Conservation (phyloP, 768 basidiomycete species). For the Baorangia bicolor region DNA sequence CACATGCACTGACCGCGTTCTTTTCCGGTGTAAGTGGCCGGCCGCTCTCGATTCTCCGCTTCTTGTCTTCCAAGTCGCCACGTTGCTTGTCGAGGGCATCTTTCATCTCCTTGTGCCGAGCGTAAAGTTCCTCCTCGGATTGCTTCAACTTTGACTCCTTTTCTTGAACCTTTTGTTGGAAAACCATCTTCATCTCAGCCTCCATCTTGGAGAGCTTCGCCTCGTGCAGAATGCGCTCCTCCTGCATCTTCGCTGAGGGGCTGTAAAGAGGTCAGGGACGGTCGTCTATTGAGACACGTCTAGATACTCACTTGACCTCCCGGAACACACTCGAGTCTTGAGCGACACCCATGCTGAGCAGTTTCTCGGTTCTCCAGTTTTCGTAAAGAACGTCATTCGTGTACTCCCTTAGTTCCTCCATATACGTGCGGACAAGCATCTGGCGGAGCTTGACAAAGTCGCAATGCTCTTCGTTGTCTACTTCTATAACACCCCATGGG, state of each 20-base stretch:
- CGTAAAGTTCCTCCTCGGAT: slow-evolving; percentile 97
- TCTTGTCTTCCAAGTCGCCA: slow-evolving; percentile 95
- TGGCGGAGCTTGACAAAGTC: slow-evolving; percentile 99
- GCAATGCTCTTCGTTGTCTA: slow-evolving; percentile 98
- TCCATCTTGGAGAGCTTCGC: slow-evolving; percentile 99
- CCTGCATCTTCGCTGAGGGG: slow-evolving; percentile 93
- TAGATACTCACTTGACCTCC: slow-evolving; percentile 87
- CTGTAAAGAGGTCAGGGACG: slow-evolving; percentile 42
- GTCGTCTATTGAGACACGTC: neutral
- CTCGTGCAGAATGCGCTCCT: slow-evolving; percentile 95
- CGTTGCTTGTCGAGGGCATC: slow-evolving; percentile 98
- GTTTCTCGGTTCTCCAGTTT: slow-evolving; percentile 96
- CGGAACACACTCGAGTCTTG: slow-evolving; percentile 98
- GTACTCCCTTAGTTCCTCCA: slow-evolving; percentile 98
- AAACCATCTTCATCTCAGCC: slow-evolving; percentile 99
- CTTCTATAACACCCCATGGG: slow-evolving; percentile 99
- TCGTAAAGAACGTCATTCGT: slow-evolving; percentile 96
- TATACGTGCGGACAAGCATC: slow-evolving; percentile 98
- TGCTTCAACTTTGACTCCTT: slow-evolving; percentile 99
- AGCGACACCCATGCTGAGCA: slow-evolving; percentile 95
- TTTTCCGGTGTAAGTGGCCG: slow-evolving; percentile 96
- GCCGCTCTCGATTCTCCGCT: slow-evolving; percentile 91
- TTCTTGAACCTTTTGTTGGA: slow-evolving; percentile 99
- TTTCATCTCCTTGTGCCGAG: slow-evolving; percentile 99
- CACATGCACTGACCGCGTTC: slow-evolving; percentile 58